Base-by-base conservation (phyloP, 495 filamentous ascomycete species). In the Hypoxylon subgilvum region DNA sequence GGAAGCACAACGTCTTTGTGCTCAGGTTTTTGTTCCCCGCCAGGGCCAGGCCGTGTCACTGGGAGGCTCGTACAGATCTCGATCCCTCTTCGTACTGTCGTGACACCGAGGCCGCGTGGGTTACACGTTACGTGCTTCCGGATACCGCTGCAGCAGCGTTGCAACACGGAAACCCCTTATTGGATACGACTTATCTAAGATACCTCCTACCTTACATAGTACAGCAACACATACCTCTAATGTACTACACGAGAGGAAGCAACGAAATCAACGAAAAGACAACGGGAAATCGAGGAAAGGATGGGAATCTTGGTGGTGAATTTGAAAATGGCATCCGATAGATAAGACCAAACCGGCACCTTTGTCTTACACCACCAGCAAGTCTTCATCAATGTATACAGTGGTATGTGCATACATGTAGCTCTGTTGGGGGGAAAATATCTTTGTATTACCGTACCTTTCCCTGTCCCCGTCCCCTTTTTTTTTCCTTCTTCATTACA, bases 21-120 rank as follows among this genome's bases (percentile, higher is more conserved):
- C 7, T 31, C 28, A 16, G n/a, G 23, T 25, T 18, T 28, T 27
- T 16, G 40, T 27, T 16, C 9, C 14, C 3, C 34, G 13, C 2
- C 34, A 6, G 18, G 34, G 13, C 14, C 2, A 13, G 14, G 25
- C 25, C 31, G 44, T 49, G 14, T 30, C 41, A 27, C 41, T 16
- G 19, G 46, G 23, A 56, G 38, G 21, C 46, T 63, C 47, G 6
- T 40, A 63, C 59, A 63, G 59, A 63, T 63, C 59, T 63, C 59
- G 59, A 63, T 63, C 59, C 16, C 12, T 17, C 13, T 35, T 21
- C 6, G 16, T 16, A 6, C 28, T 49, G 49, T 36, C 44, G 57
- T 54, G 50, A 38, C 45, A 54, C 43, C 28, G 31, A 27, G 22
- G 23, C 5, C 35, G 47, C 32, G 52, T 52, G 52, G 59, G 59